These are phyloP conservation scores for Acanthamoeba lenticulata DNA, from an alignment of 208 protist genomes.

Conservation along the genomic window DNA sequence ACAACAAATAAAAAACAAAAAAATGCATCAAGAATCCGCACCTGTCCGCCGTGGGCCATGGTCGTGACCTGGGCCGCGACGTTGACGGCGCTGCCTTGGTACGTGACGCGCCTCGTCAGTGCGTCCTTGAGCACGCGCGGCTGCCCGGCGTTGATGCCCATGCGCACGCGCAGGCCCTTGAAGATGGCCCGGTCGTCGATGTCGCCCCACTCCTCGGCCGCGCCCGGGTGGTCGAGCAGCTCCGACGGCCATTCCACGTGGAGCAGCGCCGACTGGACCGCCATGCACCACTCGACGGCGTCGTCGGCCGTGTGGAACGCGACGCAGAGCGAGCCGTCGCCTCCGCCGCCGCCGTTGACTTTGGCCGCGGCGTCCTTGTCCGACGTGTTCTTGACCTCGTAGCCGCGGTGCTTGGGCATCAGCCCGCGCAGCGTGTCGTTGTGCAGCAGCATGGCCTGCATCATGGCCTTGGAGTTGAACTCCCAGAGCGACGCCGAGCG, in stretches of 20 bases:
- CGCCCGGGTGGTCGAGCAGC: too few relatives aligned
- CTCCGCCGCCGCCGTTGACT: not conserved
- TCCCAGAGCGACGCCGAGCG: not conserved
- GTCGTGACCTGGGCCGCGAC: not conserved
- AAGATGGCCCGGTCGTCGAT: not conserved
- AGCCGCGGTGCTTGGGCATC: not conserved
- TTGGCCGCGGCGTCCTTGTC: not conserved
- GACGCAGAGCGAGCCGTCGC: constrained; percentile 60
- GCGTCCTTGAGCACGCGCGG: not conserved
- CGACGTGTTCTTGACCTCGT: constrained; percentile 23
- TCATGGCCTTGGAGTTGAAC: constrained; percentile 33
- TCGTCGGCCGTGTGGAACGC: constrained; percentile 60
- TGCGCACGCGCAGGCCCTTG: constrained; percentile 13
- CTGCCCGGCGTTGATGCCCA: not conserved
- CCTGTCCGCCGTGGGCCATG: constrained; percentile 18
- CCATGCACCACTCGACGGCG: constrained; percentile 59
- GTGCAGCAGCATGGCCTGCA: not conserved
- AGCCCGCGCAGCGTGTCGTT: not conserved
- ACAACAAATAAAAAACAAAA: too few relatives aligned
- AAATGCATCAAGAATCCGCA: not conserved
- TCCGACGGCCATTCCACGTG: not conserved
- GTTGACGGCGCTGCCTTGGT: not conserved
- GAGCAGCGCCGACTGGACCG: constrained; percentile 57
- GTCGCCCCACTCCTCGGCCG: not conserved
- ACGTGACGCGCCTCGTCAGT: not conserved